Percentiles rank a stretch among this genome's conserved stretches.
Conservation (phyloP, 495 filamentous ascomycete genomes). For the Penicillium cosmopolitanum region DNA sequence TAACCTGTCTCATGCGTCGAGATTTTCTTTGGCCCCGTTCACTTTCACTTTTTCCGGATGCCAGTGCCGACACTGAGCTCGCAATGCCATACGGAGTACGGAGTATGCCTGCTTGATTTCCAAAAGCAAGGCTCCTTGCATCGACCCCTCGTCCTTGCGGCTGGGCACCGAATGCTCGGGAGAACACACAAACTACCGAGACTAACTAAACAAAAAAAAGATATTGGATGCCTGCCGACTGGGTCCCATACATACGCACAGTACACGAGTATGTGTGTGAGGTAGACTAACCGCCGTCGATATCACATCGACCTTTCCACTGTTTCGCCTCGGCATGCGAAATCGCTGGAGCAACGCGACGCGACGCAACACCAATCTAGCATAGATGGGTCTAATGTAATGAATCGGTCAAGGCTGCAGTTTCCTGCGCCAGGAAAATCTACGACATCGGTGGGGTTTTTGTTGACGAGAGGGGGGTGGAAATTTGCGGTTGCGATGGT, state of each 20-base stretch:
- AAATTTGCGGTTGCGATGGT: slow-evolving; percentile 1
- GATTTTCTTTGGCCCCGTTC: neutral
- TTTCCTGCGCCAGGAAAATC: neutral
- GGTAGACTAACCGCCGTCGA: neutral
- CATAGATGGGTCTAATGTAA: slow-evolving; percentile 1
- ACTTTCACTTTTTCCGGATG: slow-evolving; percentile 8
- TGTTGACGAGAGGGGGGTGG: neutral
- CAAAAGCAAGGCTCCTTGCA: slow-evolving; percentile 31
- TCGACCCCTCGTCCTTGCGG: slow-evolving; percentile 26
- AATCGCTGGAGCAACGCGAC: slow-evolving; percentile 3
- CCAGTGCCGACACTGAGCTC: slow-evolving; percentile 6
- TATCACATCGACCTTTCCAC: neutral
- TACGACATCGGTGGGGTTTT: neutral
- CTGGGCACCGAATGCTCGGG: slow-evolving; percentile 11
- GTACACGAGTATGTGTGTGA: neutral
- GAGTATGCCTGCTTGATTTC: slow-evolving; percentile 13
- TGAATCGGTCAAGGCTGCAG: neutral
- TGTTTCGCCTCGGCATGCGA: slow-evolving; percentile 7
- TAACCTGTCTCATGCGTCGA: slow-evolving; percentile 6
- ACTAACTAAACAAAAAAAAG: neutral
- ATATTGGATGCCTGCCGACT: slow-evolving; percentile 4
- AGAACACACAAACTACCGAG: slow-evolving; percentile 1
- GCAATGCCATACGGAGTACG: neutral
- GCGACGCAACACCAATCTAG: neutral
- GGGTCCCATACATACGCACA: neutral